A percentile compares a stretch with the other conserved stretches of the same genome.
Evolutionary conservation across 441 rosid species (phyloP).

Genomic region (Brassica balearica): DNA sequence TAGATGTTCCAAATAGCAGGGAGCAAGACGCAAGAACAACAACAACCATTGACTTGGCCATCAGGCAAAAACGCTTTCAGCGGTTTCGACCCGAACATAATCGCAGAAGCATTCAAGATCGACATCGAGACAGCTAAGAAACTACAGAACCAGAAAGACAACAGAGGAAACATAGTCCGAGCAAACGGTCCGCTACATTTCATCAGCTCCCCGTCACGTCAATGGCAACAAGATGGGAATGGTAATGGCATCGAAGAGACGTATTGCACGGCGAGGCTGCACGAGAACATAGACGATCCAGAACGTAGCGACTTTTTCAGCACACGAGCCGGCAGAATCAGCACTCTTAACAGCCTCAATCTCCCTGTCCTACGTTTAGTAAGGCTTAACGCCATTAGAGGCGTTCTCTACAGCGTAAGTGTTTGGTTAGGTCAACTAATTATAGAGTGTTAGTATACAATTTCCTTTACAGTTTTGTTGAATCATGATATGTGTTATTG

Average conservation of each 20-base stretch:
- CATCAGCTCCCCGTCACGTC: conserved; percentile 19
- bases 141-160: conserved; percentile 41
- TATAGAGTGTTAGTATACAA: background rate
- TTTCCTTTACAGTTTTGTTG: background rate
- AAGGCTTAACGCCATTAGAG: conserved; percentile 59
- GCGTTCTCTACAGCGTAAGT: conserved; percentile 54
- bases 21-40: conserved; percentile 40
- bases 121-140: conserved; percentile 46
- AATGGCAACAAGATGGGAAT: conserved; percentile 13
- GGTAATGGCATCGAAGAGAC: conserved; percentile 62
- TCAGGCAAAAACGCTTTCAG: conserved; percentile 49
- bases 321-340: conserved; percentile 56
- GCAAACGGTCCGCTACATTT: conserved; percentile 44
- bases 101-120: conserved; percentile 49
- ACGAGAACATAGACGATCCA: conserved; percentile 50
- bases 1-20: conserved; percentile 66
- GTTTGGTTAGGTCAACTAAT: background rate
- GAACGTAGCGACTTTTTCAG: conserved; percentile 53
- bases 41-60: conserved; percentile 36
- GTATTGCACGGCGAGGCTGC: conserved; percentile 52
- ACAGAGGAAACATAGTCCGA: conserved; percentile 56
- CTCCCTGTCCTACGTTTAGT: conserved; percentile 53
- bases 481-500: background rate
- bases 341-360: conserved; percentile 49
- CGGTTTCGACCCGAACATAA: conserved; percentile 43